A percentile compares a stretch with the other conserved stretches of the same genome.
These are phyloP conservation scores for Boletus edulis DNA, from an alignment of 768 basidiomycete genomes.

Conservation along the genomic window DNA sequence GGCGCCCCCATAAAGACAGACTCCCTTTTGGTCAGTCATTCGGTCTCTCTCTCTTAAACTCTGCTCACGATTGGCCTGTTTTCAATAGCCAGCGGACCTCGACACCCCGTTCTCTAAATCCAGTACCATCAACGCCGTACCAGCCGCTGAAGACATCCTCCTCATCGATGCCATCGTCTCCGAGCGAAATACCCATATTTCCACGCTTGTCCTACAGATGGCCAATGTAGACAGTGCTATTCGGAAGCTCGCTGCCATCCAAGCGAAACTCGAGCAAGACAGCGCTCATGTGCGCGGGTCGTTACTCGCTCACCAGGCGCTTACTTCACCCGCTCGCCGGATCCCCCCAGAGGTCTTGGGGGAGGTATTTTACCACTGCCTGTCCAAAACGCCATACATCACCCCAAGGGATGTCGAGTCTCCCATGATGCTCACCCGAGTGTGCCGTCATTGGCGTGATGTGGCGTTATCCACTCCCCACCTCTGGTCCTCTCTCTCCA, in stretches of 20 bases:
- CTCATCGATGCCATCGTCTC: slow-evolving; percentile 20
- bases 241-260: slow-evolving; percentile 17
- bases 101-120: slow-evolving; percentile 18
- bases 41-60: neutral
- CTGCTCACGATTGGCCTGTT: neutral
- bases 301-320: slow-evolving; percentile 22
- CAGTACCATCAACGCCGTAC: slow-evolving; percentile 7
- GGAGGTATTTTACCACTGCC: slow-evolving; percentile 29
- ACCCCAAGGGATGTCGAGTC: slow-evolving; percentile 18
- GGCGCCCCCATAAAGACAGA: slow-evolving; percentile 5
- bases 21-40: slow-evolving; percentile 20
- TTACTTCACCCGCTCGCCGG: slow-evolving; percentile 15
- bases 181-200: slow-evolving; percentile 21
- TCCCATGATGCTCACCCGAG: slow-evolving; percentile 27
- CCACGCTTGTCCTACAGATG: slow-evolving; percentile 19
- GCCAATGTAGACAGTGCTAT: slow-evolving; percentile 14
- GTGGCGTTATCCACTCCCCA: slow-evolving; percentile 30
- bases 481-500: slow-evolving; percentile 31
- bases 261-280: slow-evolving; percentile 16
- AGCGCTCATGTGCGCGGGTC: slow-evolving; percentile 19
- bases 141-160: slow-evolving; percentile 10
- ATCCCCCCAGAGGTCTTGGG: slow-evolving; percentile 32
- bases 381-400: slow-evolving; percentile 24
- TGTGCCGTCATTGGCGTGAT: slow-evolving; percentile 31
- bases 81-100: slow-evolving; percentile 13